Evolutionary conservation across 495 filamentous ascomycete genomes (phyloP), one percentile per base, ranked within the genome.

Genomic region (Talaromyces thailandensis): DNA sequence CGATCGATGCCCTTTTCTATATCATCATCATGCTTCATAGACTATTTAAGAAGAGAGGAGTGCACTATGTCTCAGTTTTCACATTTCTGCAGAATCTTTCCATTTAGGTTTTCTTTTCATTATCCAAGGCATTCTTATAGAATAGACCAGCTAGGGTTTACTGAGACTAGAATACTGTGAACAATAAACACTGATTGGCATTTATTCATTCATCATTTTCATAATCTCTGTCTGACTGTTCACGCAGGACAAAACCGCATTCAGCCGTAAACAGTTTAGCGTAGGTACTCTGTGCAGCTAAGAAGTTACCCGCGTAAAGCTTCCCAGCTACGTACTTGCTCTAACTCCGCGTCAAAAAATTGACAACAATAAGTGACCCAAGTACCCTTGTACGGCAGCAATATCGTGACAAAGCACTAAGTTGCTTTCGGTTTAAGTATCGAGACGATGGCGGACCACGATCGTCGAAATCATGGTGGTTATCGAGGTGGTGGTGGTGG

Each of bases 401-500:
- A 21, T 6, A 48, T 21, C 21, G 43, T 1, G 6, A 48, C 43
- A 18, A 48, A 21, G 18, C 16, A 28, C 12, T 23, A 28, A 28
- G 23, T 23, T 55, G 24, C 23, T 26, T 26, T 11, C 3, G 48
- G 14, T 55, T 14, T 24, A 28, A 32, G n/a, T 23, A 45, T 24
- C 37, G 6, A n/a, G n/a, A 67, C 26, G 31, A 94, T 94, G 90
- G 86, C 86, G 51, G 89, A 93, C 64, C 83, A 86, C 73, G 89
- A 91, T 64, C 82, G 85, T 59, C 80, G 89, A 43, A 76, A 82
- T 58, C 74, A 81, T 64, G 72, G 79, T 61, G 16, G 40, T 48
- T 40, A 84, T 32, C 70, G 80, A 69, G 81, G 80, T 65, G 84
- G 84, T 37, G 71, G 84, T 37, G 71, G 80, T 69, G 81, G 80